Conservation (phyloP, 2,329 filamentous ascomycete species). For the Nigrograna mackinnonii region DNA sequence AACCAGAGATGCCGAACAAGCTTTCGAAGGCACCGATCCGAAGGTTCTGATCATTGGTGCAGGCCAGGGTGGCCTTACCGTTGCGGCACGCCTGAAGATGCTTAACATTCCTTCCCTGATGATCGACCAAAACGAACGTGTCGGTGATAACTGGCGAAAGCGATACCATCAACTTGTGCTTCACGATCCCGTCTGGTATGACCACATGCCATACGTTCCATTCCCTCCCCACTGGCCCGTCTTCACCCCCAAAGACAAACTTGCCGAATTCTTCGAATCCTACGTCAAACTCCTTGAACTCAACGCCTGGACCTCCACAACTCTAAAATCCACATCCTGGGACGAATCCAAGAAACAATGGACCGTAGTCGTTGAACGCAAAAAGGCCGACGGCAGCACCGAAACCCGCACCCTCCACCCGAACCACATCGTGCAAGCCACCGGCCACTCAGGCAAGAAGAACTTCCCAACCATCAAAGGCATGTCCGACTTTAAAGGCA, state of each 20-base stretch:
- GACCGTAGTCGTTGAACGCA: conserved; percentile 38
- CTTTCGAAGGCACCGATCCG: conserved; percentile 25
- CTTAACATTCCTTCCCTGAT: conserved; percentile 47
- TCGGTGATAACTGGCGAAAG: conserved; percentile 52
- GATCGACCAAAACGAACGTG: conserved; percentile 46
- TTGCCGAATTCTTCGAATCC: conserved; percentile 42
- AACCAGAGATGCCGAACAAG: conserved; percentile 27
- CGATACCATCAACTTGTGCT: conserved; percentile 50
- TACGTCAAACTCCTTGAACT: conserved; percentile 42
- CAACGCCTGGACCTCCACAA: conserved; percentile 44
- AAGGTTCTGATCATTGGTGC: conserved; percentile 37
- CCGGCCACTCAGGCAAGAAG: conserved; percentile 34
- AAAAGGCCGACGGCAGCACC: conserved; percentile 19
- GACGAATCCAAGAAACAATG: conserved; percentile 40
- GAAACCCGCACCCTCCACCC: conserved; percentile 29
- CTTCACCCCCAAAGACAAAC: conserved; percentile 37
- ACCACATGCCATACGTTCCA: conserved; percentile 41
- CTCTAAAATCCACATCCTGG: conserved; percentile 43
- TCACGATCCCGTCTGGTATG: conserved; percentile 45
- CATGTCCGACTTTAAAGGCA: conserved; percentile 42
- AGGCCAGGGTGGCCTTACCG: conserved; percentile 50
- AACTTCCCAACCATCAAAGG: conserved; percentile 33
- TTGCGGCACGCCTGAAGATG: conserved; percentile 48
- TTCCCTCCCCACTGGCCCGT: conserved; percentile 38
- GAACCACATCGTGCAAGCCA: conserved; percentile 33